A percentile compares a stretch with the other conserved stretches of the same genome.
Conservation (phyloP, 208 protist genomes). For the Acanthamoeba royreba region DNA sequence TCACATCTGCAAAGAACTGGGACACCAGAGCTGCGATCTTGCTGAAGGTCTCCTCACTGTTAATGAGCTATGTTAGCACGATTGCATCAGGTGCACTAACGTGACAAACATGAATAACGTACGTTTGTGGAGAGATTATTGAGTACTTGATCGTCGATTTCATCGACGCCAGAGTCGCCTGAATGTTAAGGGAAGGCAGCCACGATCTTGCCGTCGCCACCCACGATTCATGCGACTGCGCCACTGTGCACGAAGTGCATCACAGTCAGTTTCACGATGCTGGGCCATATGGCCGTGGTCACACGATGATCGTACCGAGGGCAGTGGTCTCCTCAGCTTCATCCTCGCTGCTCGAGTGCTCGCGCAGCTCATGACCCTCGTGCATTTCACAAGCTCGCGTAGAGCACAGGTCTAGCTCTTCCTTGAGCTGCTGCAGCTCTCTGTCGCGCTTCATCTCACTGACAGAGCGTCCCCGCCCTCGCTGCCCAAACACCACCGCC, state of each 20-base stretch:
- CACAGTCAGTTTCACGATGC: not conserved
- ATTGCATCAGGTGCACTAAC: not conserved
- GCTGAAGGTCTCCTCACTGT: not conserved
- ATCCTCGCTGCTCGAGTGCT: not conserved
- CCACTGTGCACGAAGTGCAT: not conserved
- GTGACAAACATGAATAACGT: not conserved
- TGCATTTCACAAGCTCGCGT: no score
- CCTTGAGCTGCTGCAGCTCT: not conserved
- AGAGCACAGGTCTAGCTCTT: not conserved
- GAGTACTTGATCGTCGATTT: not conserved
- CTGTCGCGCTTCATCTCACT: not conserved
- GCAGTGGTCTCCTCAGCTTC: not conserved
- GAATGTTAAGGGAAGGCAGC: not conserved
- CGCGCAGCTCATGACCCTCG: no score
- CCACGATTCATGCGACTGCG: not conserved
- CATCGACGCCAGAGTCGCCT: not conserved
- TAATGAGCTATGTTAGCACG: not conserved
- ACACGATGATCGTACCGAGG: no score
- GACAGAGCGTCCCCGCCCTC: not conserved
- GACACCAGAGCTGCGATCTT: not conserved
- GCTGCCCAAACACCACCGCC: not conserved
- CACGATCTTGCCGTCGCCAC: not conserved
- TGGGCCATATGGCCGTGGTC: no score
- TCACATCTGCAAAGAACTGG: not conserved
- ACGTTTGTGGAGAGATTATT: slow-evolving; percentile 21